Conservation (phyloP, 257 asterid genomes). For the Solanum corneliomulleri region DNA sequence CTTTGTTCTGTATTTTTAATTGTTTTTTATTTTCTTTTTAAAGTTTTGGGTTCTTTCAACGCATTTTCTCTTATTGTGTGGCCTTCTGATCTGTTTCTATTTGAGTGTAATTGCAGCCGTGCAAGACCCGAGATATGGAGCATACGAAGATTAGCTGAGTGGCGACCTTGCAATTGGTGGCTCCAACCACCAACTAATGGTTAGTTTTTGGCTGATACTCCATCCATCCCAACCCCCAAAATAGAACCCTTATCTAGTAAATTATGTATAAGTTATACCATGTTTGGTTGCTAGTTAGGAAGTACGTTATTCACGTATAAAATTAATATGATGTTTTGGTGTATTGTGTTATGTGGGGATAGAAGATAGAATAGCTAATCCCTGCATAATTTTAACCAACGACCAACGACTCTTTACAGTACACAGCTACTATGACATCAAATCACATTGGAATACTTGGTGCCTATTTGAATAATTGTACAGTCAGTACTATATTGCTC, state of each 20-base stretch:
- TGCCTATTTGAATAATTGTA: background rate
- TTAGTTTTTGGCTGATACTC: conserved; percentile 16
- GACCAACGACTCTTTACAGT: background rate
- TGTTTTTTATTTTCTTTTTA: background rate
- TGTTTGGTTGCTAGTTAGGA: background rate
- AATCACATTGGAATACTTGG: background rate
- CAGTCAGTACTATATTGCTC: background rate
- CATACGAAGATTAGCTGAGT: conserved; percentile 55
- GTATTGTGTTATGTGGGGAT: background rate
- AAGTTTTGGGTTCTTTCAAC: background rate
- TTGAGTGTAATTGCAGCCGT: conserved; percentile 22
- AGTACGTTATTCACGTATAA: background rate
- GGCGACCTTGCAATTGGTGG: conserved; percentile 99
- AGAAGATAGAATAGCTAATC: background rate
- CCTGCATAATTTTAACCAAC: background rate
- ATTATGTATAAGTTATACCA: background rate
- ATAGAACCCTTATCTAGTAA: background rate
- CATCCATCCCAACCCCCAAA: background rate
- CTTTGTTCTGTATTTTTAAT: background rate
- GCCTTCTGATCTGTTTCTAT: background rate
- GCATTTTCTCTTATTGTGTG: background rate
- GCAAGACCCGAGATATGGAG: conserved; percentile 73
- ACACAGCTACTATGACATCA: background rate
- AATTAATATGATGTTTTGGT: background rate
- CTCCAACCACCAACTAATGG: conserved; percentile 46